Base-by-base conservation (phyloP, 495 filamentous ascomycete genomes). In the Podospora pseudoanserina region DNA sequence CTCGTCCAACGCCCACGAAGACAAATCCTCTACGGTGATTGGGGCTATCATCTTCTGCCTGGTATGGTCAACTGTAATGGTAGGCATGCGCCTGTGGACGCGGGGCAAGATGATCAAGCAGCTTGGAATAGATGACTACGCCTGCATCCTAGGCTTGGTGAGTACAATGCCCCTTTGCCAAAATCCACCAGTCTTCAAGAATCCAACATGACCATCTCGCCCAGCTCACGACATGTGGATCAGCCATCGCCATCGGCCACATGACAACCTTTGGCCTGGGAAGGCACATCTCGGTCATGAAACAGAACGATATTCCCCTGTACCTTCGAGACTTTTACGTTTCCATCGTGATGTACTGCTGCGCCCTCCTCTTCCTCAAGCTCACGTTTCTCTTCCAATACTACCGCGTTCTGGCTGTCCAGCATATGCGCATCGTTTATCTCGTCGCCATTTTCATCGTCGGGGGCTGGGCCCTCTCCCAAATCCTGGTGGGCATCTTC, bases 291-390 rank as follows among this genome's bases (percentile, higher is more conserved):
- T 71, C 68, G 27, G 56, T 68, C n/a, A 71, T 75, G 34, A 32
- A 72, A 0, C 67, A 26, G 1, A 26, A 16, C 7, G 23, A 70
- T 49, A 71, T 78, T 19, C 68, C 74, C 16, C 18, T 65, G 5
- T 77, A 75, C 19, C 66, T 77, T 5, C 64, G 69, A 58, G 61
- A 69, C 54, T 77, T 78, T 60, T 77, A 78, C 70, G 27, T 74
- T 55, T 78, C 75, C 34, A 78, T 80, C 63, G 70, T 79, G 20
- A 61, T 75, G 15, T 80, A 80, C 73, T 75, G 72, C 64, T 60
- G 67, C 0, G 64, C 65, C 9, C 60, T 79, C 9, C 44, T 74
- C 19, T 68, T 72, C 54, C 66, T 75, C 65, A 80, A 80, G 66
- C 49, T 77, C 7, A 63, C 77, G 5, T 74, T 80, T 63, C 68